Evolutionary conservation across 106 monocot genomes (phyloP).

Genomic region (Dendrobium nobile): DNA sequence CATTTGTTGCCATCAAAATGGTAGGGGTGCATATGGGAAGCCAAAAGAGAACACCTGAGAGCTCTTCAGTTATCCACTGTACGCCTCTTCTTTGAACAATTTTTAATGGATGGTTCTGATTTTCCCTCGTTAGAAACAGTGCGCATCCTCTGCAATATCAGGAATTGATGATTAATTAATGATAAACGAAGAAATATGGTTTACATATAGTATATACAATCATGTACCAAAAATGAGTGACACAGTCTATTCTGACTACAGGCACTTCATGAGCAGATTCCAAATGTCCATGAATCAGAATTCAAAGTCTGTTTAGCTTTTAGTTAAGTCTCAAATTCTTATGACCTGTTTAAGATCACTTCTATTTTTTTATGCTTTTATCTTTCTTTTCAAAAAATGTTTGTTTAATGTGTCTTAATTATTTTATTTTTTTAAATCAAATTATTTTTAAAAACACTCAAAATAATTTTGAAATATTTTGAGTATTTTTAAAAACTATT

Average conservation of each 20-base stretch:
- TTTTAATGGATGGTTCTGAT: neutral
- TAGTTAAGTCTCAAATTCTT: no score
- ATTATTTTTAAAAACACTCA: no score
- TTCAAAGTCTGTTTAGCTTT: no score
- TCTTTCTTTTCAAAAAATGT: no score
- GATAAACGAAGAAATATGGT: neutral
- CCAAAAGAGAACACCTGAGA: neutral
- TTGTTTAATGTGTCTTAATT: no score
- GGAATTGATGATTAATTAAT: neutral
- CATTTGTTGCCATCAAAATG: neutral
- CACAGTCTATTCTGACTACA: neutral
- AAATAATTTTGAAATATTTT: no score
- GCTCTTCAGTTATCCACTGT: neutral
- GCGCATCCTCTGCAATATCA: neutral
- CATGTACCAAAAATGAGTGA: neutral
- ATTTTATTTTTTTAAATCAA: no score
- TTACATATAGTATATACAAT: neutral
- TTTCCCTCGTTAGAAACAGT: neutral
- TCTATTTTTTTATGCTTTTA: no score
- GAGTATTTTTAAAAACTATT: no score
- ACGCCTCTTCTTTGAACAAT: constrained; percentile 2
- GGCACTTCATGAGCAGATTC: neutral
- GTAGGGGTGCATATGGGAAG: neutral
- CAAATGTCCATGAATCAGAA: neutral
- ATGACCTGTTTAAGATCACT: no score